Base-by-base conservation (phyloP, 2,329 filamentous ascomycete genomes). In the Chlorencoelia australis region DNA sequence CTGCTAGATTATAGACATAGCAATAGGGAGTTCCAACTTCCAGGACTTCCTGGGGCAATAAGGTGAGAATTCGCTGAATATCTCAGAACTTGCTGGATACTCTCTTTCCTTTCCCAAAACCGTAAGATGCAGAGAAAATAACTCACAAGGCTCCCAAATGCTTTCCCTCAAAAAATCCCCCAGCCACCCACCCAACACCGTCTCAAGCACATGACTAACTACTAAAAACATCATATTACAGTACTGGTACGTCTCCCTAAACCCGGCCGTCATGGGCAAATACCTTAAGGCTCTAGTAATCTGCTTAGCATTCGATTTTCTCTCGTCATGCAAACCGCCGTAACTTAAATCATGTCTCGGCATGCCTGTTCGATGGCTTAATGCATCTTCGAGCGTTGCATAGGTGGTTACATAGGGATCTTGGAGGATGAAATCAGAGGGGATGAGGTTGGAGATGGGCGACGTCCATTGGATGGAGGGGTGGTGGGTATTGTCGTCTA, bases 361-460 rank as follows among this genome's bases (percentile, higher is more conserved):
- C 40, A 71, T 57, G 7, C 71, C 71, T 0, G 64, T 68, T 4
- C 69, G 60, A 46, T 76, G 71, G 33, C 63, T 62, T 1, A 71
- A 57, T 2, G 68, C 63, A 38, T 77, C 73, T 37, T 74, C 67
- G 5, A 75, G 51, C 0, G 68, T 75, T 26, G 72, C 51, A 41
- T 68, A 61, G 16, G 57, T 50, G 2, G 68, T 74, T 10, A 63
- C 60, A 48, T 60, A 64, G 1, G 59, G 55, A 34, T 68, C 64
- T 9, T 58, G 43, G 8, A 73, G 55, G 2, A 71, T 62, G 40
- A 74, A 75, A 33, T 74, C 71, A 1, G 68, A 65, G 1, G 60
- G 61, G 3, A 75, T 58, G 1, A 75, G 50, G 11, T 54, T 53
- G 1, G 59, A 60, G 20, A 75, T 61, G 2, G 61, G 60, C 1